These are phyloP conservation scores for Linnemannia schmuckeri DNA, from an alignment of 192 early-diverging fungal genomes.

Conservation along the genomic window DNA sequence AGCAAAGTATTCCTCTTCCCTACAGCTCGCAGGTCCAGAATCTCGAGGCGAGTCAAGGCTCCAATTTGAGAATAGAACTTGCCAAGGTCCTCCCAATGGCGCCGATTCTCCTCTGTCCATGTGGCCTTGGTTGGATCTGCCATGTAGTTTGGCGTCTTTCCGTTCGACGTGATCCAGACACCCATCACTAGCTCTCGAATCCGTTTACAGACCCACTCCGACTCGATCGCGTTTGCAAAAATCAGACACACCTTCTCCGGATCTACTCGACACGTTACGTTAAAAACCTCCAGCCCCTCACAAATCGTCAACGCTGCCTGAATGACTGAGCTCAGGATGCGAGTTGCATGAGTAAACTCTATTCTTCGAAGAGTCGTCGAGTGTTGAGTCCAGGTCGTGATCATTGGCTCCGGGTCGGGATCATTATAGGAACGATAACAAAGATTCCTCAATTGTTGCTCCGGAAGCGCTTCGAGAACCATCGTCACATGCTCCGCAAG, in stretches of 20 bases:
- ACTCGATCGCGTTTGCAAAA: not conserved
- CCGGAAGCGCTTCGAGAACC: not conserved
- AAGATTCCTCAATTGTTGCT: not conserved
- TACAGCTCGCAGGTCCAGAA: not conserved
- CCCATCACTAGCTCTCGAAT: not conserved
- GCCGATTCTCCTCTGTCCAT: not conserved
- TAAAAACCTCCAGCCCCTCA: not conserved
- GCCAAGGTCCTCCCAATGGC: not conserved
- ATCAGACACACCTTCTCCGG: not conserved
- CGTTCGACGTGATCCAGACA: not conserved
- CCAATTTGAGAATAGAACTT: not conserved
- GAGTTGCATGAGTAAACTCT: not conserved
- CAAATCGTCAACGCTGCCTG: conserved; percentile 1
- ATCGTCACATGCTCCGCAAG: not conserved
- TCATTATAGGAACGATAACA: not conserved
- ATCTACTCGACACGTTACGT: not conserved
- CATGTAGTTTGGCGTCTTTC: not conserved
- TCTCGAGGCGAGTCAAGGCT: not conserved
- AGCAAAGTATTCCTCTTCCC: not conserved
- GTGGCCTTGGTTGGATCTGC: not conserved
- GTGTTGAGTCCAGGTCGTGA: not conserved
- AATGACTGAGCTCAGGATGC: not conserved
- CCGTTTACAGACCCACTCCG: not conserved
- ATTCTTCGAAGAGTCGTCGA: not conserved
- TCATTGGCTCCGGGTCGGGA: not conserved